Base-by-base conservation (phyloP, 768 basidiomycete species). In the Mycena haematopus region DNA sequence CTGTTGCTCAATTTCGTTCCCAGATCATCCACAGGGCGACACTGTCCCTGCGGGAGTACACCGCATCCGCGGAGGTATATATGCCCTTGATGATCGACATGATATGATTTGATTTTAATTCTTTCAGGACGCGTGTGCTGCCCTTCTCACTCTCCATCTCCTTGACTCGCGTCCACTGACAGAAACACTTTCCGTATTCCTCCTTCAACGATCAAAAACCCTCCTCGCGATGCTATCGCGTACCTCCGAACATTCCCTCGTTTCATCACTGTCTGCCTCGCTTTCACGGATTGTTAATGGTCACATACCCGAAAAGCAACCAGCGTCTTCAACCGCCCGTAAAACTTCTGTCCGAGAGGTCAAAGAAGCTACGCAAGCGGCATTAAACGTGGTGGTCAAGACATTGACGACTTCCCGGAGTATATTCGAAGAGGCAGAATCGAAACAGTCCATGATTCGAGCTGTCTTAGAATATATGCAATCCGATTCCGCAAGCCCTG, bases 21-120 rank as follows among this genome's bases (percentile, higher is more conserved):
- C 95, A 96, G 70, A 96, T 98, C 65, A 85, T 91, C 22, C 91
- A 95, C 68, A 89, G 88, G 70, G 92, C 95, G n/a, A 93, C 89
- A 0, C 73, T 92, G 49, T 90, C 87, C n/a, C 78, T 97, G 19
- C 86, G 93, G 50, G 85, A 90, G 65, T 73, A 78, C 38, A 75
- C 77, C 9, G 73, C 80, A n/a, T 77, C 88, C 8, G 72, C 80
- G 14, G 81, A 85, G 71, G 89, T 89, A 72, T 55, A 78, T 75
- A 14, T 49, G 7, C 17, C 38, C 22, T 44, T 24, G 21, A 19
- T 60, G 21, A 33, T 29, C 52, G 35, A 10, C 52, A n/a, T 22
- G 14, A 60, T 29, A 19, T 46, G 15, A 40, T 35, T 22, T 36
- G 52, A 46, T 57, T 65, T 60, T 44, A 52, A 57, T 8, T 52